Conservation (phyloP, 306 rosid genomes). For the Begonia fuchsioides region DNA sequence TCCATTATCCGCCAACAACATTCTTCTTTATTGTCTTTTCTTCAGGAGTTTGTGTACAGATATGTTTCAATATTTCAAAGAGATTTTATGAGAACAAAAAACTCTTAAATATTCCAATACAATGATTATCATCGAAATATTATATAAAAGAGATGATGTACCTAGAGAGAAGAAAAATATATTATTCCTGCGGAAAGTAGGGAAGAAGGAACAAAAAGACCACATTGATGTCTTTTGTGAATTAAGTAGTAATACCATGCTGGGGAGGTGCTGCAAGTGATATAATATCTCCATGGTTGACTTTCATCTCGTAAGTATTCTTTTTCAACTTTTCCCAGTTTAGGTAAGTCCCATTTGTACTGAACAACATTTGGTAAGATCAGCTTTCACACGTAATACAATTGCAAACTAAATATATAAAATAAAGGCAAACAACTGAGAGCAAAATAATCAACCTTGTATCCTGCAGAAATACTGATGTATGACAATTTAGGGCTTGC, state of each 20-base stretch:
- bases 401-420: neutral
- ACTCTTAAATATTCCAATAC: too few relatives aligned
- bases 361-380: constrained; percentile 26
- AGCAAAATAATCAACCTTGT: constrained; percentile 36
- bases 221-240: neutral
- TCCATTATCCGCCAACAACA: too few relatives aligned
- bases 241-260: constrained; percentile 34
- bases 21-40: too few relatives aligned
- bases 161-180: too few relatives aligned
- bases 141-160: too few relatives aligned
- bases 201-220: too few relatives aligned
- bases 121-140: too few relatives aligned
- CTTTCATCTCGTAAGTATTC: constrained; percentile 43
- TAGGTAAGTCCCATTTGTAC: constrained; percentile 81
- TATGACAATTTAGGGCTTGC: constrained; percentile 1
- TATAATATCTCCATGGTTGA: constrained; percentile 73
- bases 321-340: constrained; percentile 67
- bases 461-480: constrained; percentile 57
- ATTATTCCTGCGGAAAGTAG: too few relatives aligned
- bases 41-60: too few relatives aligned
- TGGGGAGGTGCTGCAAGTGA: constrained; percentile 85
- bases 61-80: too few relatives aligned
- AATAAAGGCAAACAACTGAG: neutral
- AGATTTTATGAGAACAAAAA: too few relatives aligned
- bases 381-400: constrained; percentile 1